Conservation (phyloP, 176 grass and related monocot genomes). For the Phragmites australis region DNA sequence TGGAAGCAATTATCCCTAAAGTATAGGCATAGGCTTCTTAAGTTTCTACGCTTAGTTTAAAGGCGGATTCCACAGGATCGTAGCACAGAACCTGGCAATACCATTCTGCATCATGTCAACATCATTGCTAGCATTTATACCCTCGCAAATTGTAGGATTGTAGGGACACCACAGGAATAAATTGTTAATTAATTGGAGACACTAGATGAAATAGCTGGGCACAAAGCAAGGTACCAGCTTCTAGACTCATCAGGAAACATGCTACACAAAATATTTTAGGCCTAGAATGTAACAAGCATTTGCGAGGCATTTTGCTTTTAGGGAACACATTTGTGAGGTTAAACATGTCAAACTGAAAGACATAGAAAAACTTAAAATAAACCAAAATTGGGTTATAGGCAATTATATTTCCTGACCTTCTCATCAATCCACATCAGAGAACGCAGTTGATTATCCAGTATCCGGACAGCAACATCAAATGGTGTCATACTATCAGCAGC, state of each 20-base stretch:
- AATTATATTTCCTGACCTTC: slow-evolving; percentile 55
- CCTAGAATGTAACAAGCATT: slow-evolving; percentile 2
- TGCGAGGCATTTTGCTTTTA: neutral
- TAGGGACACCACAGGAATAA: neutral
- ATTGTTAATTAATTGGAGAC: neutral
- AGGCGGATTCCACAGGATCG: neutral
- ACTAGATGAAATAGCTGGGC: neutral
- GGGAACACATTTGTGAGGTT: neutral
- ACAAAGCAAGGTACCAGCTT: neutral
- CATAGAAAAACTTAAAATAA: neutral
- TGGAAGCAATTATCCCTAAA: no score
- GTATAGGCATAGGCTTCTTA: neutral
- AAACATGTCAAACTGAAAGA: neutral
- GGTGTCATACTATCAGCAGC: slow-evolving; percentile 75
- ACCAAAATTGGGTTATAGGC: neutral
- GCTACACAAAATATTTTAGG: neutral
- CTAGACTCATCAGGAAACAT: neutral
- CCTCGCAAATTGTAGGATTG: neutral
- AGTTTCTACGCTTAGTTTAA: slow-evolving; percentile 9
- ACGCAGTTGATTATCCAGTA: slow-evolving; percentile 95
- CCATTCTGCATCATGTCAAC: neutral
- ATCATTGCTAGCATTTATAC: slow-evolving; percentile 29
- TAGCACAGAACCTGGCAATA: slow-evolving; percentile 15
- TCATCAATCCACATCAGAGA: slow-evolving; percentile 98
- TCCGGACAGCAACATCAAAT: slow-evolving; percentile 95